Evolutionary conservation across 306 rosid genomes (phyloP).

Genomic region (Datisca glomerata): DNA sequence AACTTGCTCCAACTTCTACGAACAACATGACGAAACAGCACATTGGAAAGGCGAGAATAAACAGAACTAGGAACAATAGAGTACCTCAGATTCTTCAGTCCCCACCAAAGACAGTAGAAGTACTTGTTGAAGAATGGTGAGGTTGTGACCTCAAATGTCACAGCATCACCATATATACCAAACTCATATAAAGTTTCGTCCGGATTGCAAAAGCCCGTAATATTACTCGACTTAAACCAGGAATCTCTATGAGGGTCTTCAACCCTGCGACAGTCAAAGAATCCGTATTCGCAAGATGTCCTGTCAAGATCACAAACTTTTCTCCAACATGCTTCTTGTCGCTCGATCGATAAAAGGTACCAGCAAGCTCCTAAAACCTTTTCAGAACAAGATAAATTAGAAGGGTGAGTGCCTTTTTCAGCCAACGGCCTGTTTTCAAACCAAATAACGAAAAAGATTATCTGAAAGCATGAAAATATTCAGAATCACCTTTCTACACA

Average conservation of each 20-base stretch:
- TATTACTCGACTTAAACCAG: constrained; percentile 58
- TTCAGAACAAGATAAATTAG: constrained; percentile 3
- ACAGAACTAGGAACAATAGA: constrained; percentile 5
- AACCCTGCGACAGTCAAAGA: constrained; percentile 45
- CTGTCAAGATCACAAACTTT: constrained; percentile 36
- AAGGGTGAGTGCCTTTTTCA: too few species aligned
- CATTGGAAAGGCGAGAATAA: too few species aligned
- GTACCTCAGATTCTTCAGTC: constrained; percentile 72
- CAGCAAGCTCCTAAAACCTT: constrained; percentile 94
- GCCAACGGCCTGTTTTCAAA: too few species aligned
- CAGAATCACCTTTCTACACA: too few species aligned
- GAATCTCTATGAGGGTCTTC: constrained; percentile 25
- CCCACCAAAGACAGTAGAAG: constrained; percentile 73
- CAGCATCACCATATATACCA: constrained; percentile 80
- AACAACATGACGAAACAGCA: not conserved
- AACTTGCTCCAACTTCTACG: not conserved
- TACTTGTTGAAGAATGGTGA: constrained; percentile 67
- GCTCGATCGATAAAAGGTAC: constrained; percentile 73
- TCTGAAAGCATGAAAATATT: too few species aligned
- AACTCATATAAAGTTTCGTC: constrained; percentile 26
- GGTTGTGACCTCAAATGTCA: constrained; percentile 46
- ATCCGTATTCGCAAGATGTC: constrained; percentile 32
- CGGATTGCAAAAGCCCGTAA: constrained; percentile 51
- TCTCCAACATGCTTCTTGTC: constrained; percentile 95
- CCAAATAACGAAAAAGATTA: too few species aligned